These are phyloP conservation scores for Aspergillus bridgeri DNA, from an alignment of 495 filamentous ascomycete species.

Conservation along the genomic window DNA sequence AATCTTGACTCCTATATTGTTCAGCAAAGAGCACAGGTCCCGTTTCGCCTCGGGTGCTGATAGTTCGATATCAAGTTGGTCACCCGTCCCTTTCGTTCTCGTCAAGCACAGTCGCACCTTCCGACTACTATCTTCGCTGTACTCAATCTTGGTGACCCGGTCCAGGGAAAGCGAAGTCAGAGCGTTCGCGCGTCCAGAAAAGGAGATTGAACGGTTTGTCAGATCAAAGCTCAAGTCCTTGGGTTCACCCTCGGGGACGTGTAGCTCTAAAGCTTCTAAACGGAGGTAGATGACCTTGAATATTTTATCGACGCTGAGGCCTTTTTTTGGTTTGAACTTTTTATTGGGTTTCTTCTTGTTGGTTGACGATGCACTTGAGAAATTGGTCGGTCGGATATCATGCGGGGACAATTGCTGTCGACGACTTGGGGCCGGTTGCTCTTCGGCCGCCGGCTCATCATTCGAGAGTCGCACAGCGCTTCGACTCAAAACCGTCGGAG, in stretches of 20 bases:
- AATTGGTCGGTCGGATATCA: neutral
- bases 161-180: slow-evolving; percentile 13
- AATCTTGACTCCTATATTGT: slow-evolving; percentile 10
- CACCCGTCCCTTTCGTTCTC: slow-evolving; percentile 17
- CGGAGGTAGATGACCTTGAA: neutral
- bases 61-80: slow-evolving; percentile 39
- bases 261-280: neutral
- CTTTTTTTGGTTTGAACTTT: neutral
- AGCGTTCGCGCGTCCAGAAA: neutral
- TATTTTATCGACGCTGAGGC: neutral
- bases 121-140: slow-evolving; percentile 23
- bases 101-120: slow-evolving; percentile 37
- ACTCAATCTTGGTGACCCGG: slow-evolving; percentile 17
- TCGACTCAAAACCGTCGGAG: slow-evolving; percentile 13
- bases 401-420: neutral
- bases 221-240: neutral
- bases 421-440: neutral
- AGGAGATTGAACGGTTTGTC: neutral
- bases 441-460: neutral
- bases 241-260: neutral
- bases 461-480: neutral
- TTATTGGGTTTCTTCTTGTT: neutral
- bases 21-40: slow-evolving; percentile 18
- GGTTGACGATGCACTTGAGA: neutral
- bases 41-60: slow-evolving; percentile 16